Evolutionary conservation across 2,329 filamentous ascomycete genomes (phyloP).

Genomic region (Fusarium dimerum): DNA sequence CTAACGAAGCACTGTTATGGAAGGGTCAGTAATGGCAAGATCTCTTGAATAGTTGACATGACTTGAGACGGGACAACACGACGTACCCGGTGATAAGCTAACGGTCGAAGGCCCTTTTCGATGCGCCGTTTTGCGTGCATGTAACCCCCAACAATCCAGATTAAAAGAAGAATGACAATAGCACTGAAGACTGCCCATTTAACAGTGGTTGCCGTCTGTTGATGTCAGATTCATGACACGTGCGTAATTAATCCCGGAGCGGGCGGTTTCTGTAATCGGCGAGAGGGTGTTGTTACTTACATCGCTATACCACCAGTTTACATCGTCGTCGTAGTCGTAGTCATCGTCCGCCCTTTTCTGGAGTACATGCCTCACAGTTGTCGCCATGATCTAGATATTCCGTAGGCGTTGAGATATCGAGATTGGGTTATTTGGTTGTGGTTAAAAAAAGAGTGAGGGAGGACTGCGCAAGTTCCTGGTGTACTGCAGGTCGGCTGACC

Average conservation of each 20-base stretch:
- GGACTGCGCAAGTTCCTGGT: neutral
- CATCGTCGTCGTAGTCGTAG: slow-evolving; percentile 17
- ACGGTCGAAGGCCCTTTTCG: slow-evolving; percentile 62
- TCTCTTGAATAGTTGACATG: neutral
- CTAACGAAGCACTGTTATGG: slow-evolving; percentile 52
- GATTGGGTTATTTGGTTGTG: neutral
- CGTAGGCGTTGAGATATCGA: neutral
- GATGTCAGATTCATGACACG: slow-evolving; percentile 6
- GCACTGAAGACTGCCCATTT: slow-evolving; percentile 71
- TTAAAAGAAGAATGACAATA: slow-evolving; percentile 58
- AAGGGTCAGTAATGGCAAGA: slow-evolving; percentile 1
- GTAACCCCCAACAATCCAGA: slow-evolving; percentile 68
- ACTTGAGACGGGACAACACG: neutral
- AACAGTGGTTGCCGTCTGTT: slow-evolving; percentile 62
- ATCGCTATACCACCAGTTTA: slow-evolving; percentile 33
- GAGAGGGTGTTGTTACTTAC: slow-evolving; percentile 19
- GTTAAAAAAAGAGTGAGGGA: neutral
- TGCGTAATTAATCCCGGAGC: neutral
- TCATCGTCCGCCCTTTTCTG: slow-evolving; percentile 19
- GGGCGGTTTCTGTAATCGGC: neutral
- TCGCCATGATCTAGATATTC: slow-evolving; percentile 15
- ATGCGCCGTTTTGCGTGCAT: slow-evolving; percentile 69
- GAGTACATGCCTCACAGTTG: slow-evolving; percentile 17
- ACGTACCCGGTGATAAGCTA: slow-evolving; percentile 69
- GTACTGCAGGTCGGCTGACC: neutral